Base-by-base conservation (phyloP, 306 rosid species). In the Luffa aegyptiaca region DNA sequence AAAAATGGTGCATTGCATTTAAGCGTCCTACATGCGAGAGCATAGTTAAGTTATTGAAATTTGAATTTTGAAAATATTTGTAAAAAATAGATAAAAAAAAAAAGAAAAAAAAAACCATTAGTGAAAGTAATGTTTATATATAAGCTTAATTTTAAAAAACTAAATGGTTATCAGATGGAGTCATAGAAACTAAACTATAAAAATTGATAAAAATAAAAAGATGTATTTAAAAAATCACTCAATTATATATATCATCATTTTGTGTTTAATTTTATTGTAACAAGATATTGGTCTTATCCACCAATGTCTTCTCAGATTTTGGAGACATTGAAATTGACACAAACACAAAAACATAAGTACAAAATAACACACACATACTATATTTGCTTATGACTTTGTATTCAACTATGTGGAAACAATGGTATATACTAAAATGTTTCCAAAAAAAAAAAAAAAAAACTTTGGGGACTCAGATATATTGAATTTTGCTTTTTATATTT, bases 271-370 rank as follows among this genome's bases (percentile, higher is more conserved):
- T 59, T 52, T 59, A 59, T 59, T 21, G 36, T 10, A 59, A 2
- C 36, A 20, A 6, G 51, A 69, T n/a, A 0, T 69, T n/a, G 75
- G 75, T 10, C 5, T 66, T 41, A 66, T 66, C 51, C 46, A 35
- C 45, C 45, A 36, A 63, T 63, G 21, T 65, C 3, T 3, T 59
- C 35, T 61, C 16, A 58, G 0, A 10, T 1, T 61, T 13, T 31
- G 12, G 68, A 63, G 70, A 14, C 70, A 63, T 62, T 68, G 75
- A 69, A 42, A 42, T 42, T 69, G 55, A 69, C 75, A 69, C 75
- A n/a, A n/a, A 69, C 48, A 39, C 48, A 66, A 37, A 66, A 66
- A 66, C 31, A 66, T 18, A 20, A 61, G 13, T 41, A 65, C 46
- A 65, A 36, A 16, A 62, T 18, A 55, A 31, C 2, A 33, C 70